Conservation (phyloP, 1,284 basidiomycete species). For the Rhodotorula sp. region DNA sequence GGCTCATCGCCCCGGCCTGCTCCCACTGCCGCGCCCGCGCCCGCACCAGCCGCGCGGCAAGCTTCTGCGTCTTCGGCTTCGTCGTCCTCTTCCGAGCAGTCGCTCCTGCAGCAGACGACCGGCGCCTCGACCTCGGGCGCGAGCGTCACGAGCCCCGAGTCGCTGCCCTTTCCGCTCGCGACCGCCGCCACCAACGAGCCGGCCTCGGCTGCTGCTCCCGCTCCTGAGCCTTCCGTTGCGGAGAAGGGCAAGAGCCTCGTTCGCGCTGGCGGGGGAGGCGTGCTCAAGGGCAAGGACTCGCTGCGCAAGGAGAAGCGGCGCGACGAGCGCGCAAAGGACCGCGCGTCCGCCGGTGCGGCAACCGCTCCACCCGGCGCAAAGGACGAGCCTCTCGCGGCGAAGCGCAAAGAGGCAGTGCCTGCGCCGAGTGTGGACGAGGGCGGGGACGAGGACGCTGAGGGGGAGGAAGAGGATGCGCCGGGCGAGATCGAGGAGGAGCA, state of each 20-base stretch:
- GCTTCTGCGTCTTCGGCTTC: slow-evolving; percentile 7
- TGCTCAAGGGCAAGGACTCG: slow-evolving; percentile 35
- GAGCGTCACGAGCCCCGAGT: slow-evolving; percentile 22
- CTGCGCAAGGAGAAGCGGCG: slow-evolving; percentile 34
- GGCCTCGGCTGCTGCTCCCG: background rate
- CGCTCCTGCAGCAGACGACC: background rate
- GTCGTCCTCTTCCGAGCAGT: background rate
- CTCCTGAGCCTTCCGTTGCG: background rate
- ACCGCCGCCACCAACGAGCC: too few relatives aligned
- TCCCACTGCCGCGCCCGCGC: too few relatives aligned
- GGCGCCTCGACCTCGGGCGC: slow-evolving; percentile 3
- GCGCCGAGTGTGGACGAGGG: background rate
- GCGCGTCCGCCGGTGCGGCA: background rate
- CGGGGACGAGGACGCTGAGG: background rate
- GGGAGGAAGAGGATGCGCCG: background rate
- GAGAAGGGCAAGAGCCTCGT: background rate
- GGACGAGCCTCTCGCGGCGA: background rate
- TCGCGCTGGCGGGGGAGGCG: slow-evolving; percentile 24
- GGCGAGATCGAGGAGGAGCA: background rate
- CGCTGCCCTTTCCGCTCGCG: background rate
- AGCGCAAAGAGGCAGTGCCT: background rate
- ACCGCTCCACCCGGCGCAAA: background rate
- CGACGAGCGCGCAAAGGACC: slow-evolving; percentile 4
- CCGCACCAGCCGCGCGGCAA: background rate
- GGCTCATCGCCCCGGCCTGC: too few relatives aligned